phyloP scores from a whole-genome alignment of 2,329 filamentous ascomycete genomes.

The Arthrobotrys sphaeroides region DNA sequence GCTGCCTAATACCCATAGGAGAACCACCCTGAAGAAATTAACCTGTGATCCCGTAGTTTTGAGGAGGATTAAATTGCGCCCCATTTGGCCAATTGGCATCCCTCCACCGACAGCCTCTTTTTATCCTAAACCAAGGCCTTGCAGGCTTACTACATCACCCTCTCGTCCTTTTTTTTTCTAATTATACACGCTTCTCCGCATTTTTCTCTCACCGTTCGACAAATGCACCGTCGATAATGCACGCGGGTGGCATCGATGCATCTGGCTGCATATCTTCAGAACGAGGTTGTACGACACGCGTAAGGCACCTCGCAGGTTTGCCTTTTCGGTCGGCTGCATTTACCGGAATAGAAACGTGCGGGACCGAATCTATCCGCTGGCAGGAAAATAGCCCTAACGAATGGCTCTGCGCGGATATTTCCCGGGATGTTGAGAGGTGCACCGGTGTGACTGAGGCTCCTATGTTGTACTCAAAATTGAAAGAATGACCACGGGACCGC shows the following conservation, averaged over 20 bases:
- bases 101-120: neutral
- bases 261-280: too few species aligned
- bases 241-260: neutral
- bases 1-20: neutral
- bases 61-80: neutral
- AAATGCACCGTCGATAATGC: neutral
- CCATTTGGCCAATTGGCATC: neutral
- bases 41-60: constrained; percentile 13
- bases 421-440: too few species aligned
- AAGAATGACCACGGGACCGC: too few species aligned
- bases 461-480: too few species aligned
- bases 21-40: neutral
- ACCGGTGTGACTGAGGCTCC: too few species aligned
- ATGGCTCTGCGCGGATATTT: too few species aligned
- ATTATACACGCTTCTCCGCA: constrained; percentile 15
- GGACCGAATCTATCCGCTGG: too few species aligned
- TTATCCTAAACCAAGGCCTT: neutral
- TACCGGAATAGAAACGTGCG: constrained; percentile 16
- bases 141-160: neutral
- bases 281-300: too few species aligned
- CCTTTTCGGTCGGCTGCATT: constrained; percentile 27
- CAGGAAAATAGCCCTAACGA: too few species aligned
- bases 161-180: neutral
- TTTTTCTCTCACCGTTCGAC: neutral
- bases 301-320: constrained; percentile 16